Evolutionary conservation across 176 grass and related monocot genomes (phyloP).

Genomic region (Eleusine indica): DNA sequence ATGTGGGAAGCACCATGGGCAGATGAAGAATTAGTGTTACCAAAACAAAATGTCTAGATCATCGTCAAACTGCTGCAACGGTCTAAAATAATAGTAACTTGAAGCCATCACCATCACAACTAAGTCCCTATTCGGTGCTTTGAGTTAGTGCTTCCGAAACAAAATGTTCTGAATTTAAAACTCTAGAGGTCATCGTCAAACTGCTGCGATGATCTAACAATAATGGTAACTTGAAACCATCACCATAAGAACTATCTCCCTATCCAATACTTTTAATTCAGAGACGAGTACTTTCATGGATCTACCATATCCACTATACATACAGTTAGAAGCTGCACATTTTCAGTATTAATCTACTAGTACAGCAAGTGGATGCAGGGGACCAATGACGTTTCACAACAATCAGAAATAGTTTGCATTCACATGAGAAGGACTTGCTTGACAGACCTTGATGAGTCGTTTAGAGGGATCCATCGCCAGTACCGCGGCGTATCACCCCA

Average conservation of each 20-base stretch:
- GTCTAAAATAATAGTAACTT: too few relatives aligned
- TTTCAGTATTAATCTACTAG: neutral
- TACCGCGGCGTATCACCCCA: constrained; percentile 55
- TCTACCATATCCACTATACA: too few relatives aligned
- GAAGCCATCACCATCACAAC: too few relatives aligned
- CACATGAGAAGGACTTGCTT: neutral
- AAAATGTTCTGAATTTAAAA: too few relatives aligned
- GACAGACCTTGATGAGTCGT: constrained; percentile 8
- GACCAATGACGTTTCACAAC: neutral
- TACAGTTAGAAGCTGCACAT: neutral
- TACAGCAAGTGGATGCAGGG: neutral
- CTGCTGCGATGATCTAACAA: neutral
- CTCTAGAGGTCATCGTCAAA: neutral
- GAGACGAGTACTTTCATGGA: too few relatives aligned
- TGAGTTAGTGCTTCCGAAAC: too few relatives aligned
- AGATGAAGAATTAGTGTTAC: neutral
- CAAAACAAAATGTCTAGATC: neutral
- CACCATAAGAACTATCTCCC: too few relatives aligned
- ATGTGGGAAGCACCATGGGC: neutral
- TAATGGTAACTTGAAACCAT: neutral
- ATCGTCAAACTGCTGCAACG: too few relatives aligned
- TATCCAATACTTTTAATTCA: too few relatives aligned
- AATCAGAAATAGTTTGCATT: too few relatives aligned
- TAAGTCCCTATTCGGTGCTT: too few relatives aligned
- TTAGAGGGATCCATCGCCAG: constrained; percentile 51